These are phyloP conservation scores for Sporothrix phasma DNA, from an alignment of 2,329 filamentous ascomycete genomes.

Conservation along the genomic window DNA sequence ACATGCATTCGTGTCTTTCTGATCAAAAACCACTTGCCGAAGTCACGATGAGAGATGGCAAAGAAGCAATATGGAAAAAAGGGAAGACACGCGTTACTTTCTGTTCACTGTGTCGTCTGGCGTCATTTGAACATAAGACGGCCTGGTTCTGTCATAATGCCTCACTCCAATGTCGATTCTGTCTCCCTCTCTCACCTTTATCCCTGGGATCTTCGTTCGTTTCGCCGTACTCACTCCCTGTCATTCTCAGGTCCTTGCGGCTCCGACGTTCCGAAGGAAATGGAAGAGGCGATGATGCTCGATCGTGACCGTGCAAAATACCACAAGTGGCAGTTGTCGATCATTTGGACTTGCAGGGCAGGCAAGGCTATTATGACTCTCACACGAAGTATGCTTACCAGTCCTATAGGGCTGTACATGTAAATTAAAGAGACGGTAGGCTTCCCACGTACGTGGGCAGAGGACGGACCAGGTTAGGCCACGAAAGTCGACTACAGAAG, in stretches of 20 bases:
- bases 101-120: not conserved
- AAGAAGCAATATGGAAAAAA: not conserved
- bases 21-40: too few species aligned
- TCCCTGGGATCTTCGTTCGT: not conserved
- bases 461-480: too few species aligned
- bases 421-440: too few species aligned
- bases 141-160: not conserved
- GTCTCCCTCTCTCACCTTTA: not conserved
- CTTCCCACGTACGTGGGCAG: conserved; percentile 1
- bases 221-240: not conserved
- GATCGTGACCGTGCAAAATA: not conserved
- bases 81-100: not conserved
- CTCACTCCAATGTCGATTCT: not conserved
- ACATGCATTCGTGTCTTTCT: too few species aligned
- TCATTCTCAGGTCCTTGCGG: not conserved
- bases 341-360: not conserved
- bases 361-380: not conserved
- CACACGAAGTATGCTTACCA: not conserved
- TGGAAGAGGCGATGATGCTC: not conserved
- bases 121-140: not conserved
- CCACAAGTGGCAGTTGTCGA: not conserved
- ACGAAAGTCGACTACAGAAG: too few species aligned
- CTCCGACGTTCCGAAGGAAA: not conserved
- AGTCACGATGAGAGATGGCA: not conserved
- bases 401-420: too few species aligned